Evolutionary conservation across 768 basidiomycete genomes (phyloP).

Genomic region (Hirschioporus abietinus): DNA sequence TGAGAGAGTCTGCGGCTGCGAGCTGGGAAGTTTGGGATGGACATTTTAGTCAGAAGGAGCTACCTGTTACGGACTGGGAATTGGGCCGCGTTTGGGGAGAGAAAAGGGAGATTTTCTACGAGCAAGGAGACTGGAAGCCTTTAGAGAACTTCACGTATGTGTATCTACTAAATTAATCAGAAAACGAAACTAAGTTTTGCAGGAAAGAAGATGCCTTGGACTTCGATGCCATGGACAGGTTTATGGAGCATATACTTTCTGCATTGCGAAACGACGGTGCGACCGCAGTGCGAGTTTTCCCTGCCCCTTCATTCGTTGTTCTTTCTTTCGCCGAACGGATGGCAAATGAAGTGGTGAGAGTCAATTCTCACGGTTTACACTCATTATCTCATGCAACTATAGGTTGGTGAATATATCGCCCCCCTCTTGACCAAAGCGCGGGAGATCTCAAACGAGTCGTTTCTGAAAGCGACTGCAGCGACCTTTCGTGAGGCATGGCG

Average conservation of each 20-base stretch:
- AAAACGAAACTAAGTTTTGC: background rate
- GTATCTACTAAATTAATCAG: background rate
- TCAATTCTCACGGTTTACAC: conserved; percentile 6
- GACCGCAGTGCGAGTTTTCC: conserved; percentile 82
- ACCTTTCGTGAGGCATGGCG: conserved; percentile 86
- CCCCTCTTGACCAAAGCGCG: conserved; percentile 74
- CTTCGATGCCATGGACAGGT: conserved; percentile 92
- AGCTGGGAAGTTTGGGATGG: conserved; percentile 79
- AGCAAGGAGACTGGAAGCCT: conserved; percentile 73
- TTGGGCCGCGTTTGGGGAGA: conserved; percentile 95
- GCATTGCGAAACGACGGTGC: conserved; percentile 72
- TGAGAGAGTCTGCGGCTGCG: conserved; percentile 77
- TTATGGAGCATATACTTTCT: conserved; percentile 65
- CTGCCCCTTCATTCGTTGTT: conserved; percentile 69
- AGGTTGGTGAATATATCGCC: conserved; percentile 87
- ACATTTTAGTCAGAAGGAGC: conserved; percentile 23
- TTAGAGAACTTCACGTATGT: conserved; percentile 76
- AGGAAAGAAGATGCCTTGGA: conserved; percentile 60
- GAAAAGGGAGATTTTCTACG: conserved; percentile 91
- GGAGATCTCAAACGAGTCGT: conserved; percentile 63
- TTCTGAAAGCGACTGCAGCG: conserved; percentile 83
- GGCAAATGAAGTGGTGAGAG: conserved; percentile 74
- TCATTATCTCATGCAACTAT: conserved; percentile 7
- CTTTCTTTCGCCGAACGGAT: conserved; percentile 80
- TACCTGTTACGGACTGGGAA: conserved; percentile 65